Conservation (phyloP, 2,329 filamentous ascomycete species). For the Purpureocillium takamizusanense region DNA sequence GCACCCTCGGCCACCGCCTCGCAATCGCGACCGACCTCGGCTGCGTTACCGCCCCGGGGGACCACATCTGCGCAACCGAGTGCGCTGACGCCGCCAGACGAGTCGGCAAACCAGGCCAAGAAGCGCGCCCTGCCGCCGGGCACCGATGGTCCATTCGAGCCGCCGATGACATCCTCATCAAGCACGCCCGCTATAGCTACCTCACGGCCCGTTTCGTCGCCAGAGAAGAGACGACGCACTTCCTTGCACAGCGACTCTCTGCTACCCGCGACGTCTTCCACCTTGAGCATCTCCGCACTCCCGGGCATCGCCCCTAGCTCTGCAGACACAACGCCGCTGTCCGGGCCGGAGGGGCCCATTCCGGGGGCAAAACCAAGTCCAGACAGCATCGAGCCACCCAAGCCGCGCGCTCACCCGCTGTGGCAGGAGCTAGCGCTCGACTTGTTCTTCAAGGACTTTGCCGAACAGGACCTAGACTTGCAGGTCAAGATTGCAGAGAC, state of each 20-base stretch:
- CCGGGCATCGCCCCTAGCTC: not conserved
- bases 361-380: not conserved
- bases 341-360: not conserved
- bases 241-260: slow-evolving; percentile 13
- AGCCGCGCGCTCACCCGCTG: slow-evolving; percentile 19
- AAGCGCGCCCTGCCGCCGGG: slow-evolving; percentile 28
- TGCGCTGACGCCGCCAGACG: slow-evolving; percentile 48
- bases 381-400: slow-evolving; percentile 13
- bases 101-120: slow-evolving; percentile 31
- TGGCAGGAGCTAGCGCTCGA: slow-evolving; percentile 52
- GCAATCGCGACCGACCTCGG: slow-evolving; percentile 18
- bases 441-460: slow-evolving; percentile 50
- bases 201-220: slow-evolving; percentile 18
- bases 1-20: slow-evolving; percentile 12
- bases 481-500: slow-evolving; percentile 52
- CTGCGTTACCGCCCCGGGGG: slow-evolving; percentile 27
- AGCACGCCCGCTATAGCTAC: slow-evolving; percentile 24
- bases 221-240: slow-evolving; percentile 24
- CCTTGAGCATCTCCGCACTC: not conserved
- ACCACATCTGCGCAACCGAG: slow-evolving; percentile 27
- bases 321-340: slow-evolving; percentile 4
- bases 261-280: not conserved
- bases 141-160: slow-evolving; percentile 10
- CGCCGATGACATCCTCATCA: slow-evolving; percentile 11
- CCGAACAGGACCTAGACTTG: slow-evolving; percentile 46